Evolutionary conservation across 192 early-diverging fungal species (phyloP), one percentile per base, ranked within the genome.

Genomic region (Dissophora ornata): DNA sequence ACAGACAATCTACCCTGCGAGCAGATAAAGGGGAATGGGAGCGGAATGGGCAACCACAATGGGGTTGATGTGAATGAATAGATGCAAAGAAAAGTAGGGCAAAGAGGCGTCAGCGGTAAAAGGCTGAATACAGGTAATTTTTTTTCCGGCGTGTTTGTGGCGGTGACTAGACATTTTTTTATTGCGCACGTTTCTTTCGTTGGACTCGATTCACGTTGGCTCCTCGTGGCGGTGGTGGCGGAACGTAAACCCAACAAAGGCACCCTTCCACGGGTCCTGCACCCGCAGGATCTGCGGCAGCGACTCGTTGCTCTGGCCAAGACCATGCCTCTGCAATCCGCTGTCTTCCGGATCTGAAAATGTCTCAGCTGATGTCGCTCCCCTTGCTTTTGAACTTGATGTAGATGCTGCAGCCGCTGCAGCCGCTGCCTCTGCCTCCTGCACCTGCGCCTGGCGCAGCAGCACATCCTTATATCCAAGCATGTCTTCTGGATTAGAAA

Each of bases 201-300:
- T n/a, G n/a, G n/a, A n/a, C n/a, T n/a, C n/a, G n/a, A n/a, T n/a
- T n/a, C n/a, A n/a, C n/a, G n/a, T n/a, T n/a, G n/a, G n/a, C n/a
- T n/a, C n/a, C n/a, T 38, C 36, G 7, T 42, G 36, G 18, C 33
- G 16, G 21, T 50, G 48, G 56, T 85, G 85, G 28, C 85, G 78
- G 53, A 84, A 96, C 2, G 91, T 94, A 63, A 96, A 96, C 16
- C 94, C 94, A 24, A 91, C 80, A 75, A 96, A 96, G 26, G 94
- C 93, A 33, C 92, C 91, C 56, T 91, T 90, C 79, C 94, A 90
- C 1, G 90, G 84, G 9, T 84, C 86, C 32, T 88, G 81, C 3
- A 71, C 46, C 3, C 84, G 30, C 80, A 84, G 22, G 67, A 84
- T 42, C 61, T 84, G 34, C 66, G 83, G 59, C 79, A 86, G 11